Percentiles rank a stretch among this genome's conserved stretches.
Conservation (phyloP, 2,329 filamentous ascomycete genomes). For the Xylariaceae sp. region DNA sequence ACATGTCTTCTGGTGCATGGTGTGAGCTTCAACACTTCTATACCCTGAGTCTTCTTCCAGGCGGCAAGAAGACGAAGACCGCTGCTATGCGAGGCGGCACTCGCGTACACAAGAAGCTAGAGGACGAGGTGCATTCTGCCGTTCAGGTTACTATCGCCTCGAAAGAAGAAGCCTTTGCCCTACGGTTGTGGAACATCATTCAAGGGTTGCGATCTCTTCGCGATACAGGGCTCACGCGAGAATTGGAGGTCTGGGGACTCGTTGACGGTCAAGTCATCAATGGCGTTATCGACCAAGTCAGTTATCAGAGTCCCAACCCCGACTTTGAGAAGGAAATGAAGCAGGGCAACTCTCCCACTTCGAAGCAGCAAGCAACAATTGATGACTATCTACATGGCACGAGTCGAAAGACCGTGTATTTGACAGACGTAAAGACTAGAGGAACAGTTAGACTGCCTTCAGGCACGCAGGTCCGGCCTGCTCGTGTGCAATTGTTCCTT, state of each 20-base stretch:
- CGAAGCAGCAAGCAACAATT: constrained; percentile 36
- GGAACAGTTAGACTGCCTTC: constrained; percentile 60
- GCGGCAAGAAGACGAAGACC: constrained; percentile 72
- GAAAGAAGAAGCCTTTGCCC: constrained; percentile 76
- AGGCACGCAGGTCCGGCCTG: constrained; percentile 64
- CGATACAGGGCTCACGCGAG: constrained; percentile 67
- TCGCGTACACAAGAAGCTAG: constrained; percentile 74
- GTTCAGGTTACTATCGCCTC: constrained; percentile 68
- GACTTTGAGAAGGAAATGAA: constrained; percentile 61
- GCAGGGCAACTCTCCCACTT: constrained; percentile 31
- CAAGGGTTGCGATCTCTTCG: constrained; percentile 74
- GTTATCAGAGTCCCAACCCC: constrained; percentile 69
- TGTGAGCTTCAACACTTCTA: constrained; percentile 95
- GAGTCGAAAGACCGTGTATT: constrained; percentile 50
- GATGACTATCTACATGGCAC: constrained; percentile 37
- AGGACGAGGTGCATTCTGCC: constrained; percentile 78
- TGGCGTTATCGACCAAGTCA: constrained; percentile 85
- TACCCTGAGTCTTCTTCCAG: constrained; percentile 65
- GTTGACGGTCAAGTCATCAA: constrained; percentile 80
- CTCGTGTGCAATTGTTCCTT: constrained; percentile 81
- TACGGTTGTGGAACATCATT: constrained; percentile 87
- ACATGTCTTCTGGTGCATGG: constrained; percentile 86
- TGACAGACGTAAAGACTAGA: constrained; percentile 87
- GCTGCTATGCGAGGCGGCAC: constrained; percentile 80
- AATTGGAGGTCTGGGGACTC: constrained; percentile 80